phyloP scores from a whole-genome alignment of 108 stramenopile species.

The Cylindrotheca fusiformis region DNA sequence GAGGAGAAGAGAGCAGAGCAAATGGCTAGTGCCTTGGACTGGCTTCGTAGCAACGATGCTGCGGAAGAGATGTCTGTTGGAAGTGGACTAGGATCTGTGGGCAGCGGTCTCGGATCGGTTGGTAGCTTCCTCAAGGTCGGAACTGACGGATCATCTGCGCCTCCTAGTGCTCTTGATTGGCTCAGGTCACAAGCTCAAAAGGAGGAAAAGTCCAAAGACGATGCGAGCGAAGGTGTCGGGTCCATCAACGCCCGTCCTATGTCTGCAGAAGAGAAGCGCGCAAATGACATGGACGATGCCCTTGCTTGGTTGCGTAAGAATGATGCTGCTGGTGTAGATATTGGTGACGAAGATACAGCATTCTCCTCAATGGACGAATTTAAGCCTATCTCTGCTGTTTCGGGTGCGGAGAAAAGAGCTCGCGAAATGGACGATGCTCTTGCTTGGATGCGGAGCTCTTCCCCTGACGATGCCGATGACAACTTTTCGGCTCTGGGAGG shows the following conservation, averaged over 20 bases:
- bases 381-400: neutral
- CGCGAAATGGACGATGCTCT: slow-evolving; percentile 24
- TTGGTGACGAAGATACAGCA: slow-evolving; percentile 1
- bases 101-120: slow-evolving; percentile 21
- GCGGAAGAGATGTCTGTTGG: slow-evolving; percentile 9
- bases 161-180: slow-evolving; percentile 38
- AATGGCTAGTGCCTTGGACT: slow-evolving; percentile 42
- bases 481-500: slow-evolving; percentile 11
- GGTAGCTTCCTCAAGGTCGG: slow-evolving; percentile 14
- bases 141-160: neutral
- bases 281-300: slow-evolving; percentile 28
- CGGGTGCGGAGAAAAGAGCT: neutral
- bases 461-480: slow-evolving; percentile 9
- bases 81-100: slow-evolving; percentile 16
- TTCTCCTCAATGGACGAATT: slow-evolving; percentile 7
- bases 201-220: slow-evolving; percentile 9
- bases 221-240: slow-evolving; percentile 7
- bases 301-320: slow-evolving; percentile 40
- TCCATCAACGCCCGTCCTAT: slow-evolving; percentile 5
- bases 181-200: slow-evolving; percentile 18
- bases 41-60: slow-evolving; percentile 28
- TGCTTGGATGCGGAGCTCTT: slow-evolving; percentile 20
- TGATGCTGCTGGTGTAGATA: slow-evolving; percentile 2
- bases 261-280: slow-evolving; percentile 23
- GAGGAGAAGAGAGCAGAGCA: slow-evolving; percentile 37